Conservation (phyloP, 148 eudicot genomes). For the Amaranthus palmeri region DNA sequence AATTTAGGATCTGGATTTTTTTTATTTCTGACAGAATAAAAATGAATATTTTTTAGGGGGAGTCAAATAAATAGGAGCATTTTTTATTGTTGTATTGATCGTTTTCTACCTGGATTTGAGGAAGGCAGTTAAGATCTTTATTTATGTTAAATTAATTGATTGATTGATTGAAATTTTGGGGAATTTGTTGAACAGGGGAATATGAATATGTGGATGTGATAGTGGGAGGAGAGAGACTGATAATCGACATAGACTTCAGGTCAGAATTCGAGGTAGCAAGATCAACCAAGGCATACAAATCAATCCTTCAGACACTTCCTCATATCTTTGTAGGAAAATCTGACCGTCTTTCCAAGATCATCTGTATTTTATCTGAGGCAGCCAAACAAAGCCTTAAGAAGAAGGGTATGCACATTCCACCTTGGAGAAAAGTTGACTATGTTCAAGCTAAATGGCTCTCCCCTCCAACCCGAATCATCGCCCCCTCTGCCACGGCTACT, state of each 20-base stretch:
- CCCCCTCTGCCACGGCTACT: conserved; percentile 3
- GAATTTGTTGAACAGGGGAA: conserved; percentile 48
- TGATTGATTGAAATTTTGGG: conserved; percentile 12
- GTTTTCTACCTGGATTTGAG: conserved; percentile 16
- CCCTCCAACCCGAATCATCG: conserved; percentile 40
- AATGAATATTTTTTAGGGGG: neutral
- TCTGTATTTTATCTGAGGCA: conserved; percentile 61
- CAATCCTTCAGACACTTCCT: conserved; percentile 68
- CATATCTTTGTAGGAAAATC: conserved; percentile 68
- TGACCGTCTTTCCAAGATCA: conserved; percentile 61
- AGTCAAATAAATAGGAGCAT: neutral
- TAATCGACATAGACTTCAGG: conserved; percentile 80
- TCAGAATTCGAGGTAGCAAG: conserved; percentile 87
- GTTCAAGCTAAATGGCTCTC: conserved; percentile 86
- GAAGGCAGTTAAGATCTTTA: neutral
- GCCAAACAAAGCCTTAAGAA: conserved; percentile 85
- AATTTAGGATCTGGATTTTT: neutral
- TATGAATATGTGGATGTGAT: conserved; percentile 82
- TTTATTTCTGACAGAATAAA: conserved; percentile 5
- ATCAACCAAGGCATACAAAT: conserved; percentile 68
- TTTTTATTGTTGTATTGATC: neutral
- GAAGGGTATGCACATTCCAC: conserved; percentile 89
- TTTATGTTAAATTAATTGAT: neutral
- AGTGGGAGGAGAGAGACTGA: conserved; percentile 55
- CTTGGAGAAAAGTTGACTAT: conserved; percentile 88